Conservation (phyloP, 306 rosid genomes). For the Myrica gale region DNA sequence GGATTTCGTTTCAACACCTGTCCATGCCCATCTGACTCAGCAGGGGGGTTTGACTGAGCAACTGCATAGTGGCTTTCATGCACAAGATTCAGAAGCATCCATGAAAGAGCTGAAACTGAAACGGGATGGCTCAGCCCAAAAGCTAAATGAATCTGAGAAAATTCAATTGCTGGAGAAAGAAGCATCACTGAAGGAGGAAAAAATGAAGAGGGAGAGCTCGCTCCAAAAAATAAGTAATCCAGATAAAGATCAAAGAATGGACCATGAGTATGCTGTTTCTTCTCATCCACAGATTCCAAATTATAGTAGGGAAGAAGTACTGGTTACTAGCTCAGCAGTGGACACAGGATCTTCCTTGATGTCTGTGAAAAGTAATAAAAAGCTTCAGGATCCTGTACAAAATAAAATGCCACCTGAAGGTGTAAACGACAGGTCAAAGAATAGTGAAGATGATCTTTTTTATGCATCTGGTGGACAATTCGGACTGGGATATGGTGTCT, state of each 20-base stretch:
- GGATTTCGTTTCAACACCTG: constrained; percentile 19
- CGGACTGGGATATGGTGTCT: constrained; percentile 34
- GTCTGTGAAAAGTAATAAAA: constrained; percentile 33
- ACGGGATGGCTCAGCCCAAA: constrained; percentile 20
- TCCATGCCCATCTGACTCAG: constrained; percentile 25
- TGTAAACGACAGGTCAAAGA: constrained; percentile 26
- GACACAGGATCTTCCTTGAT: constrained; percentile 31
- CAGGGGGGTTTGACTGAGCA: constrained; percentile 34
- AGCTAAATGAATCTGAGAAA: constrained; percentile 30
- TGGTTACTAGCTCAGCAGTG: constrained; percentile 25
- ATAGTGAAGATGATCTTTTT: constrained; percentile 28
- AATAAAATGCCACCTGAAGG: constrained; percentile 27
- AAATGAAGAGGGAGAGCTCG: constrained; percentile 40
- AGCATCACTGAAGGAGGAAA: constrained; percentile 31
- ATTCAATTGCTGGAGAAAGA: constrained; percentile 31
- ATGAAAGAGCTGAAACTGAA: constrained; percentile 28
- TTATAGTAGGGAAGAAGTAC: constrained; percentile 29
- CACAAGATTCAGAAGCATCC: constrained; percentile 30
- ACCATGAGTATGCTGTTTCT: constrained; percentile 32
- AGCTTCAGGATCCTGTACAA: constrained; percentile 34
- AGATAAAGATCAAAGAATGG: constrained; percentile 24
- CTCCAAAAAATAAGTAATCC: constrained; percentile 41
- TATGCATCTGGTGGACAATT: constrained; percentile 19
- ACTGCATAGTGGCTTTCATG: constrained; percentile 25
- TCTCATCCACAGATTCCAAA: constrained; percentile 25